Evolutionary conservation across 306 rosid genomes (phyloP), one percentile per base, ranked within the genome.

Genomic region (Trifolium fragiferum): DNA sequence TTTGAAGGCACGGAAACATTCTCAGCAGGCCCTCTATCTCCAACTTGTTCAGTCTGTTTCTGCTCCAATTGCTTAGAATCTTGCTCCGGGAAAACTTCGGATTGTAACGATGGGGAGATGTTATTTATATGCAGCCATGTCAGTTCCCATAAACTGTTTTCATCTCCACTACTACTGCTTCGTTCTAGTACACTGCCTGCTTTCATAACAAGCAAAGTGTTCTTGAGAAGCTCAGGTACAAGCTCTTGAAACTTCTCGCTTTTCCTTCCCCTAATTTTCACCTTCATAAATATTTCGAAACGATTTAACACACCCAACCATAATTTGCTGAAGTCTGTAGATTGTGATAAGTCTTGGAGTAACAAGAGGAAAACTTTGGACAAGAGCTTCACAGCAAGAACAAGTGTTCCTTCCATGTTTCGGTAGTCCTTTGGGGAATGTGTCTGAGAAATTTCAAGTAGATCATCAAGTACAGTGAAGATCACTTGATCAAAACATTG

Each of bases 401-500:
- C 72, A 60, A 94, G 97, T 15, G 98, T 83, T 75, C 95, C 98
- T 77, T 94, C 98, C 94, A 94, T 94, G 84, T 92, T 88, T 44
- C 93, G 78, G 78, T 86, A 90, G 82, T 94, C 95, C 84, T 88
- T 94, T 51, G 75, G 94, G 37, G 96, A 84, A 47, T 83, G 90
- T 47, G 84, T 88, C 81, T 83, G 95, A 20, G 90, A 88, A 65
- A 87, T 87, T 81, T 94, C 98, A 66, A 91, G 81, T 59, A 94
- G 82, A 70, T 94, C 96, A 57, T 94, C 97, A 62, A 94, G 86
- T 87, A 92, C 77, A 2, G 89, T 77, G 84, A 91, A 94, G 88
- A 94, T 87, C 74, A 87, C 93, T 61, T 70, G 69, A 76, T 94
- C 96, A 79, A 94, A 92, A 84, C 98, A 94, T 82, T 83, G 92